phyloP scores from a whole-genome alignment of 768 basidiomycete species.

The Tricholoma saponaceum region DNA sequence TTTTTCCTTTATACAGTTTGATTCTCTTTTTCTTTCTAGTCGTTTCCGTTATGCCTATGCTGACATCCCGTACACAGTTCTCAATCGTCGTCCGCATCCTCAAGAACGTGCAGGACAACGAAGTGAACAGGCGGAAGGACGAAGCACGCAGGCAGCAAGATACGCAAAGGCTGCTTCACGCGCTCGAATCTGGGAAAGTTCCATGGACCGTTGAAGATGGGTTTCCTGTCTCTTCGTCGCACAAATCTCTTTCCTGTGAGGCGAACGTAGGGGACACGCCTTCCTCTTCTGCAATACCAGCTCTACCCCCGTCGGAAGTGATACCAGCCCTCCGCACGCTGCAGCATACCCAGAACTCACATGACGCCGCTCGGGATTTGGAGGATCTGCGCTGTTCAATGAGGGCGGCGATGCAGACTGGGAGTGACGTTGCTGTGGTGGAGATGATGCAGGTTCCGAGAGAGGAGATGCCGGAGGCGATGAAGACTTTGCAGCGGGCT shows the following conservation, averaged over 20 bases:
- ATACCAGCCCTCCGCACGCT: conserved; percentile 21
- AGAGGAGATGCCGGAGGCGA: conserved; percentile 75
- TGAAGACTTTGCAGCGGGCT: conserved; percentile 73
- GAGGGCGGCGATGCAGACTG: conserved; percentile 49
- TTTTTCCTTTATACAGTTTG: background rate
- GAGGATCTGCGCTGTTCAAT: conserved; percentile 56
- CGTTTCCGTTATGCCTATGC: no score
- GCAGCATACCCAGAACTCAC: conserved; percentile 34
- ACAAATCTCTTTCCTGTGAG: background rate
- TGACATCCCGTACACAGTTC: background rate
- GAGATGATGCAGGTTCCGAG: conserved; percentile 56
- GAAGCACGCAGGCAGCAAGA: background rate
- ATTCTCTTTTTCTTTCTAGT: background rate
- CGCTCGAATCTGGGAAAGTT: background rate
- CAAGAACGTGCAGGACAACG: background rate
- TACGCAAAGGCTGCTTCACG: background rate
- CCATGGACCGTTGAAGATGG: background rate
- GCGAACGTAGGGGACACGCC: background rate
- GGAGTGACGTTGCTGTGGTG: conserved; percentile 63
- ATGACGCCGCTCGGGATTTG: conserved; percentile 49
- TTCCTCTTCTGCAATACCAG: conserved; percentile 6
- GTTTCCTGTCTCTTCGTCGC: conserved; percentile 7
- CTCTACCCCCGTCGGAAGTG: conserved; percentile 10
- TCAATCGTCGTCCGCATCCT: conserved; percentile 1
- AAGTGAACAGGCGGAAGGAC: background rate